phyloP scores from a whole-genome alignment of 2,329 filamentous ascomycete genomes.

The Orbilia oligospora region DNA sequence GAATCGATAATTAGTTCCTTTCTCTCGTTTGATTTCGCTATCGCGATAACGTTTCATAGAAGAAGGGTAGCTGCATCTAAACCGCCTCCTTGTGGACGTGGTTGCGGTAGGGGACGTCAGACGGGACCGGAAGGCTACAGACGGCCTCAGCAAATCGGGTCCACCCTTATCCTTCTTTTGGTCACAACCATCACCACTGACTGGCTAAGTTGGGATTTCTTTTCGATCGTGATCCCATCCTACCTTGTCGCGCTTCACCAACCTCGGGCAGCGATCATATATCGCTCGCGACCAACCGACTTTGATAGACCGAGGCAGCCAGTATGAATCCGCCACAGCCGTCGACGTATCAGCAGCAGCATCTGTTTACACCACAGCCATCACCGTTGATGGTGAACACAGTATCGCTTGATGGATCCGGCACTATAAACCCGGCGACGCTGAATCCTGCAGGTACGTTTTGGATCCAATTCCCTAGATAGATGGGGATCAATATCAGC shows the following conservation, averaged over 20 bases:
- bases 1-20: conserved; percentile 20
- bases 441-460: conserved; percentile 80
- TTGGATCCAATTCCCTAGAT: background rate
- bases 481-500: background rate
- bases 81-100: conserved; percentile 39
- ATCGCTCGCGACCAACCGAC: conserved; percentile 55
- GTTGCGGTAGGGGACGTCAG: conserved; percentile 50
- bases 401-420: conserved; percentile 76
- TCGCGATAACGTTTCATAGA: conserved; percentile 59
- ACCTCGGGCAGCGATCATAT: conserved; percentile 28
- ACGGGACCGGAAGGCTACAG: conserved; percentile 60
- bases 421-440: conserved; percentile 91
- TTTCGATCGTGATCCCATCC: conserved; percentile 38
- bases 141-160: conserved; percentile 55
- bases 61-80: conserved; percentile 51
- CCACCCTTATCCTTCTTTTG: conserved; percentile 27
- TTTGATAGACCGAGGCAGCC: conserved; percentile 32
- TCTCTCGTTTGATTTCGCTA: conserved; percentile 48
- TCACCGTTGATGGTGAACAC: conserved; percentile 62
- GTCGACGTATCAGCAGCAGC: conserved; percentile 56
- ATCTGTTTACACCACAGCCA: conserved; percentile 55
- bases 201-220: background rate
- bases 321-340: conserved; percentile 60
- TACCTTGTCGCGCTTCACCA: conserved; percentile 39
- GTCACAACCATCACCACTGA: conserved; percentile 1